Percentiles rank a stretch among this genome's conserved stretches.
These are phyloP conservation scores for Pseudozyma pruni DNA, from an alignment of 1,284 basidiomycete species.

Conservation along the genomic window DNA sequence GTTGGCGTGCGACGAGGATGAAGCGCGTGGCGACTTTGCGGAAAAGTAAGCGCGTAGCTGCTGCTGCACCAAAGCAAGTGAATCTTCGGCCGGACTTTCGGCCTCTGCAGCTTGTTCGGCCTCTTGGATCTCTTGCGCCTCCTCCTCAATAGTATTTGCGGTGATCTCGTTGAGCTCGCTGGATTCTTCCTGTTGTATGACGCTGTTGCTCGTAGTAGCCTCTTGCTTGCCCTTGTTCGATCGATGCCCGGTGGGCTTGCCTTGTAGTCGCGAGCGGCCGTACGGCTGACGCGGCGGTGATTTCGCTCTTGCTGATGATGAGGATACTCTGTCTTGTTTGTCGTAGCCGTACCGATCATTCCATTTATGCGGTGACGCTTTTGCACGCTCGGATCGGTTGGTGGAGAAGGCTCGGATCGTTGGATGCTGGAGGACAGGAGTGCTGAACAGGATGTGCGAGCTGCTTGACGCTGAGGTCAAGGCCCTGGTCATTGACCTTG, in stretches of 20 bases:
- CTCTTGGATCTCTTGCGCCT: not conserved
- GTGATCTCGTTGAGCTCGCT: not conserved
- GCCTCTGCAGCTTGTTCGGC: not conserved
- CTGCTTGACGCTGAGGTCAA: not conserved
- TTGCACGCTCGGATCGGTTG: too few relatives aligned
- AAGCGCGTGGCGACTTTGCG: not conserved
- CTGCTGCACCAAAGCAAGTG: slow-evolving; percentile 14
- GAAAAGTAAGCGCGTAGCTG: slow-evolving; percentile 11
- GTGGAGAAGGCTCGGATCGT: slow-evolving; percentile 7
- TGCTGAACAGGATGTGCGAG: not conserved
- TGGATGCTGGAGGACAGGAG: not conserved
- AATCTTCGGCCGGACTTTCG: not conserved
- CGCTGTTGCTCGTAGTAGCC: not conserved
- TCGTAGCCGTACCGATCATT: too few relatives aligned
- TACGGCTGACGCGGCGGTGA: too few relatives aligned
- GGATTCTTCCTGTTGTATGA: too few relatives aligned
- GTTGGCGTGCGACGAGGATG: too few relatives aligned
- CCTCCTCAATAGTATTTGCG: not conserved
- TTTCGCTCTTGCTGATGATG: too few relatives aligned
- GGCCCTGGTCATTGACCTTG: too few relatives aligned
- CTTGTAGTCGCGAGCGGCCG: not conserved
- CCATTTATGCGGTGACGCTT: too few relatives aligned
- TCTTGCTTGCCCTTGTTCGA: slow-evolving; percentile 11
- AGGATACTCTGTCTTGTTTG: too few relatives aligned
- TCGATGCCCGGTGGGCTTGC: too few relatives aligned